phyloP scores from a whole-genome alignment of 176 grass and related monocot genomes.

The Canna indica region DNA sequence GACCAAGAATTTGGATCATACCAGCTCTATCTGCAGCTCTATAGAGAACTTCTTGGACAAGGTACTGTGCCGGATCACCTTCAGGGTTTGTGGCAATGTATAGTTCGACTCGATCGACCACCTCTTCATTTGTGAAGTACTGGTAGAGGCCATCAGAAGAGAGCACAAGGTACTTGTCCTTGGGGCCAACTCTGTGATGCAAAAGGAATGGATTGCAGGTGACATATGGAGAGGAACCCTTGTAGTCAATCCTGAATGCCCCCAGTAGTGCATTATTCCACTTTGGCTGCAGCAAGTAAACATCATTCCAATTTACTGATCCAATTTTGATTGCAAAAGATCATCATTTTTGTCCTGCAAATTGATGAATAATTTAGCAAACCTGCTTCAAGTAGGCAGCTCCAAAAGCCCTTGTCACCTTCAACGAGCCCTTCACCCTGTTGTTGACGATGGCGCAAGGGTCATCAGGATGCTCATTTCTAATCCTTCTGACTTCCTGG shows the following conservation, averaged over 20 bases:
- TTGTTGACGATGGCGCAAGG: slow-evolving; percentile 31
- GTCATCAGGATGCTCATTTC: slow-evolving; percentile 40
- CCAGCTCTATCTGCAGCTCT: slow-evolving; percentile 58
- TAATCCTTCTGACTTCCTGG: slow-evolving; percentile 61
- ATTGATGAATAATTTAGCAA: too few species aligned
- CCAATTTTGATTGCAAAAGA: too few species aligned
- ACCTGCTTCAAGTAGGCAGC: slow-evolving; percentile 75
- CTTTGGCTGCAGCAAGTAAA: slow-evolving; percentile 38
- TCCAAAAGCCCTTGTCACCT: slow-evolving; percentile 74
- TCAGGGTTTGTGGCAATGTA: slow-evolving; percentile 40
- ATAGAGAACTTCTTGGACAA: slow-evolving; percentile 40
- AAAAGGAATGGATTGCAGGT: slow-evolving; percentile 51
- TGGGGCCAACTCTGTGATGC: slow-evolving; percentile 42
- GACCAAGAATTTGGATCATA: too few species aligned
- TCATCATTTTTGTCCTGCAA: too few species aligned
- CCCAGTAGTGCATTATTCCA: slow-evolving; percentile 58
- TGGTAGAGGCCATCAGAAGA: slow-evolving; percentile 92
- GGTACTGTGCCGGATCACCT: slow-evolving; percentile 62
- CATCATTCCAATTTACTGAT: too few species aligned
- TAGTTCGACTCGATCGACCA: slow-evolving; percentile 42
- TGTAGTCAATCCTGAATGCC: slow-evolving; percentile 52
- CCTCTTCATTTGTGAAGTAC: slow-evolving; percentile 79
- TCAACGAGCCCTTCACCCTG: slow-evolving; percentile 79
- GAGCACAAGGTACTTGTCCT: slow-evolving; percentile 70
- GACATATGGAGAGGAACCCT: slow-evolving; percentile 51